These are phyloP conservation scores for Trametes punicea DNA, from an alignment of 768 basidiomycete species.

Conservation along the genomic window DNA sequence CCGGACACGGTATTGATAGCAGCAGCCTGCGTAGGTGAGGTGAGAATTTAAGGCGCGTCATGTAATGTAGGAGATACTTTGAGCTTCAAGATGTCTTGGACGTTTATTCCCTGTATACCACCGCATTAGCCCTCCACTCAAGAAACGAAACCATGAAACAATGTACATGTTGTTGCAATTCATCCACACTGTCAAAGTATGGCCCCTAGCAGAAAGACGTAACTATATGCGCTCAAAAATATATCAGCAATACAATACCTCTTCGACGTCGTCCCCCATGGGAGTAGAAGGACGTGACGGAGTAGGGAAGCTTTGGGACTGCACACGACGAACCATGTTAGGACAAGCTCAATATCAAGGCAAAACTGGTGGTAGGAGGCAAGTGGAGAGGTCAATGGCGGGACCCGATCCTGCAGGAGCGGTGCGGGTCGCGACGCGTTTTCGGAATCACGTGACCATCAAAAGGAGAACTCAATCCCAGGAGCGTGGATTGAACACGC, in stretches of 20 bases:
- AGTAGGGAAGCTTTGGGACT: slow-evolving; percentile 41
- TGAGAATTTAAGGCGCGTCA: slow-evolving; percentile 10
- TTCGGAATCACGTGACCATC: too few relatives aligned
- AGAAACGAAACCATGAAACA: background rate
- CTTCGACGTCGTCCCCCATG: slow-evolving; percentile 40
- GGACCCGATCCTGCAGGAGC: too few relatives aligned
- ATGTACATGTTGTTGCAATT: slow-evolving; percentile 73
- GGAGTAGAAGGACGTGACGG: slow-evolving; percentile 52
- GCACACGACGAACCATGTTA: slow-evolving; percentile 42
- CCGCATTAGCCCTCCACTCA: background rate
- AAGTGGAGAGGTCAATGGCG: background rate
- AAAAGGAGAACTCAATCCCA: slow-evolving; percentile 11
- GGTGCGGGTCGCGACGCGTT: too few relatives aligned
- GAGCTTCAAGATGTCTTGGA: slow-evolving; percentile 92
- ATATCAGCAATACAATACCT: slow-evolving; percentile 28
- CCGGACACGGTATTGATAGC: slow-evolving; percentile 84
- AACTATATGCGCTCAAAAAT: background rate
- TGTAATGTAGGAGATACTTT: slow-evolving; percentile 43
- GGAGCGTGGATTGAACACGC: slow-evolving; percentile 17
- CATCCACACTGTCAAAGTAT: slow-evolving; percentile 79
- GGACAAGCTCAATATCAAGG: background rate
- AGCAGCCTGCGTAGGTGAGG: slow-evolving; percentile 47
- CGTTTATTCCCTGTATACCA: slow-evolving; percentile 76
- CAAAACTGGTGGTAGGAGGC: background rate
- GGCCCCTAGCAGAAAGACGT: slow-evolving; percentile 37